A percentile compares a stretch with the other conserved stretches of the same genome.
phyloP scores from a whole-genome alignment of 495 filamentous ascomycete genomes.

The Sporormia fimetaria region DNA sequence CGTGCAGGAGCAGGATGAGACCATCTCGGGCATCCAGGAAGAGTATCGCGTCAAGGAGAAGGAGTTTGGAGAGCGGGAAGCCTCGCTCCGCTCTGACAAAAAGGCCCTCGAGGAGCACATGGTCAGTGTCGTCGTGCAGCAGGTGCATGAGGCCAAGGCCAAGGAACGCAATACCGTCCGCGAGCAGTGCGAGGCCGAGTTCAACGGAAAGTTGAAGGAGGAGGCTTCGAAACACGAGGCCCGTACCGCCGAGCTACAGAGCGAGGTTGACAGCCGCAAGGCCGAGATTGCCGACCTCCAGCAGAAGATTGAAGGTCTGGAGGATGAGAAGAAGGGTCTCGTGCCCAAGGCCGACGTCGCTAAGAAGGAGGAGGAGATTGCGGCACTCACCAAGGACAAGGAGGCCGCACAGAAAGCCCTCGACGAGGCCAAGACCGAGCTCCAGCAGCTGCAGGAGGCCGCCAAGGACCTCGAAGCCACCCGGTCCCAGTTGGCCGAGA shows the following conservation, averaged over 20 bases:
- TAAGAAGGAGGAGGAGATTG: slow-evolving; percentile 2
- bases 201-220: slow-evolving; percentile 3
- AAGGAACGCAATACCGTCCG: slow-evolving; percentile 15
- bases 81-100: slow-evolving; percentile 16
- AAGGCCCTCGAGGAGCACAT: slow-evolving; percentile 24
- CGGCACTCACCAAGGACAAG: slow-evolving; percentile 7
- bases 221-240: neutral
- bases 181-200: slow-evolving; percentile 13
- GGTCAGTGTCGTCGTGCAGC: slow-evolving; percentile 25
- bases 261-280: slow-evolving; percentile 2
- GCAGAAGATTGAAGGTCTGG: slow-evolving; percentile 5
- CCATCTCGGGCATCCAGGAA: slow-evolving; percentile 11
- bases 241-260: slow-evolving; percentile 4
- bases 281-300: slow-evolving; percentile 1
- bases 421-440: slow-evolving; percentile 4
- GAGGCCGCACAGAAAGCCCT: slow-evolving; percentile 3
- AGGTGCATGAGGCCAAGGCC: slow-evolving; percentile 23
- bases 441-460: neutral
- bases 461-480: neutral
- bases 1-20: slow-evolving; percentile 15
- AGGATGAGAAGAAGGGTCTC: too few relatives aligned
- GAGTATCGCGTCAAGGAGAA: slow-evolving; percentile 4
- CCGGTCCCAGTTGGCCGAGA: slow-evolving; percentile 1
- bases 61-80: slow-evolving; percentile 18
- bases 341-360: slow-evolving; percentile 1